phyloP scores from a whole-genome alignment of 345 rosid species.

The Boechera retrofracta region DNA sequence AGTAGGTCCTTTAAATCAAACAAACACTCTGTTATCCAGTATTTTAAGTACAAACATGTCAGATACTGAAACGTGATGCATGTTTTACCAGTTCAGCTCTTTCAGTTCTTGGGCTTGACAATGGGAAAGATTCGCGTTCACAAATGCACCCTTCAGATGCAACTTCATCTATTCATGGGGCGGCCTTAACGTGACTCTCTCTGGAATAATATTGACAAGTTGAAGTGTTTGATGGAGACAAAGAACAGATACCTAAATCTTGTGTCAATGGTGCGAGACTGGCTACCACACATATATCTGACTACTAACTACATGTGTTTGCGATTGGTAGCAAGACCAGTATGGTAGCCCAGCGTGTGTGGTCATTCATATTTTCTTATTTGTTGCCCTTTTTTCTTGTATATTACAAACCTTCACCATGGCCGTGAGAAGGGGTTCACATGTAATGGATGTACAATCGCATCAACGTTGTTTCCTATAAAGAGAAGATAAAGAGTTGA shows the following conservation, averaged over 20 bases:
- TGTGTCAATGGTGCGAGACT: slow-evolving; percentile 27
- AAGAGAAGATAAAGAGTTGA: slow-evolving; percentile 21
- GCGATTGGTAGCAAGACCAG: slow-evolving; percentile 33
- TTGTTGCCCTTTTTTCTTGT: slow-evolving; percentile 14
- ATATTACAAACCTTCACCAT: slow-evolving; percentile 11
- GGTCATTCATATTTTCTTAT: slow-evolving; percentile 30
- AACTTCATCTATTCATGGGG: slow-evolving; percentile 62
- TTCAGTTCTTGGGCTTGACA: slow-evolving; percentile 73
- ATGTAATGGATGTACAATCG: slow-evolving; percentile 30
- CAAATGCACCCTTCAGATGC: slow-evolving; percentile 64
- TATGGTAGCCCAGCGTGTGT: slow-evolving; percentile 33
- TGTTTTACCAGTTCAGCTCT: slow-evolving; percentile 67
- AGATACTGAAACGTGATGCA: slow-evolving; percentile 22
- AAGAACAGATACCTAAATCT: slow-evolving; percentile 30
- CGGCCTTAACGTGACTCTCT: slow-evolving; percentile 55
- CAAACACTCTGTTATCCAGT: slow-evolving; percentile 4
- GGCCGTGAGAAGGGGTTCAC: slow-evolving; percentile 30
- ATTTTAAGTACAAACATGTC: neutral
- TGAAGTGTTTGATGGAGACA: slow-evolving; percentile 29
- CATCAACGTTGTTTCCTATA: slow-evolving; percentile 32
- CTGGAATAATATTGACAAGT: neutral
- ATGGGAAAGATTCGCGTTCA: slow-evolving; percentile 52
- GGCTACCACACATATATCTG: slow-evolving; percentile 38
- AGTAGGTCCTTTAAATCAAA: slow-evolving; percentile 52
- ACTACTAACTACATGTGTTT: slow-evolving; percentile 39